Evolutionary conservation across 441 rosid species (phyloP), one percentile per base, ranked within the genome.

Genomic region (Biscutella laevigata): DNA sequence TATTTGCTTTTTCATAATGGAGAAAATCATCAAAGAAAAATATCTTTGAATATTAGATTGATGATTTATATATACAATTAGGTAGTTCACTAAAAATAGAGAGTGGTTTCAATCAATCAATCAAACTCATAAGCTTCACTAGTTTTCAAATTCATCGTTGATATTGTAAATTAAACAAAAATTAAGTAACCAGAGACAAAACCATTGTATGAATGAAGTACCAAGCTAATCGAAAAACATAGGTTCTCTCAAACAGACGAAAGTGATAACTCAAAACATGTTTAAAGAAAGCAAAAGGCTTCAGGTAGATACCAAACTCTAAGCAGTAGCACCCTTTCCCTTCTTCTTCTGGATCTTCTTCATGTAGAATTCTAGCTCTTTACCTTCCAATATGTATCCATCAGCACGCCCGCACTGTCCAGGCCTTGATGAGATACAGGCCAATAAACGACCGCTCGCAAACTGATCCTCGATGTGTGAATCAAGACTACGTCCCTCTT

Each of bases 261-360:
- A 39, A 62, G 28, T 29, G 36, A 57, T 22, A 32, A 44, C 12
- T 57, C 28, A 59, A 58, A 58, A 52, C 65, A 66, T 58, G 61
- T 53, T 53, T 19, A 0, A 57, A 20, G 59, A 25, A 7, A 32
- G 7, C 2, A 48, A 55, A 57, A 22, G 34, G 10, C 2, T 62
- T 8, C 0, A 22, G 8, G 21, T 10, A 17, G n/a, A 29, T 2
- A 36, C 19, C 4, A 24, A 8, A 21, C 1, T 16, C 60, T 67
- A 60, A 37, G 73, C 78, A 6, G 54, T 26, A 26, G 77, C 78
- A 38, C 71, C 80, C 76, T 76, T 81, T 65, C 87, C 84, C 77
- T 81, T 81, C 87, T 81, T 81, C 75, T 68, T 76, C 69, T 76
- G 84, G 37, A 78, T 45, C 71, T 78, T 77, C 80, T 74, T 81